Evolutionary conservation across 2,329 filamentous ascomycete genomes (phyloP), one percentile per base, ranked within the genome.

Genomic region (Davidsoniella australis): DNA sequence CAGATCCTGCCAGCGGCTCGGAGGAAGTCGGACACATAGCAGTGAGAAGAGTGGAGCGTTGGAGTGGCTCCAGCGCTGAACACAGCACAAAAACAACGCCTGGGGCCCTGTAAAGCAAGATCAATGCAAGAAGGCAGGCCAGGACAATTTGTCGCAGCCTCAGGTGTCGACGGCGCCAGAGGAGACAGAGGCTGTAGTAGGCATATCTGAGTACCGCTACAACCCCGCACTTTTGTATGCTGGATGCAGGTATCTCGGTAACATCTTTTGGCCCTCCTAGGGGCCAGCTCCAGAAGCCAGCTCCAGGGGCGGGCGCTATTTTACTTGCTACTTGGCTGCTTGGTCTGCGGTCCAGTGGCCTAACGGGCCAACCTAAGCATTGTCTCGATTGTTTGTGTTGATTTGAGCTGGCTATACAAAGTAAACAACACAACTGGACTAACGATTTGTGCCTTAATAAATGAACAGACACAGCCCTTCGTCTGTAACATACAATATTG

Each of bases 21-120:
- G 51, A 53, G 51, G 51, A 53, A 53, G 47, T 53, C 51, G 51
- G 51, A 49, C 51, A 49, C 51, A 41, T 48, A 53, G 50, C 47
- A 23, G 47, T 53, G 47, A 53, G 51, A 53, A 53, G 26, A 53
- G 51, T 53, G 51, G 51, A 53, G 48, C 51, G 37, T 40, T 44
- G 41, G 47, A 44, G 47, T 47, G 47, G 42, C n/a, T 37, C 39
- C 33, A 45, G 43, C 38, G 42, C 49, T 50, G 9, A 50, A 43
- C 24, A 20, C 17, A 52, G 45, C 41, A 45, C 50, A 43, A 29
- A 45, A 52, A 48, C 41, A 52, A 24, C 17, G 45, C 37, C 40
- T 43, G 26, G 46, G 45, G 36, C 40, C 29, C 45, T 43, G 33
- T 26, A 18, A 43, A 29, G 38, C 38, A 24, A 17, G 14, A 29